phyloP scores from a whole-genome alignment of 805 yeast genomes.

The Nakazawaea pomicola region DNA sequence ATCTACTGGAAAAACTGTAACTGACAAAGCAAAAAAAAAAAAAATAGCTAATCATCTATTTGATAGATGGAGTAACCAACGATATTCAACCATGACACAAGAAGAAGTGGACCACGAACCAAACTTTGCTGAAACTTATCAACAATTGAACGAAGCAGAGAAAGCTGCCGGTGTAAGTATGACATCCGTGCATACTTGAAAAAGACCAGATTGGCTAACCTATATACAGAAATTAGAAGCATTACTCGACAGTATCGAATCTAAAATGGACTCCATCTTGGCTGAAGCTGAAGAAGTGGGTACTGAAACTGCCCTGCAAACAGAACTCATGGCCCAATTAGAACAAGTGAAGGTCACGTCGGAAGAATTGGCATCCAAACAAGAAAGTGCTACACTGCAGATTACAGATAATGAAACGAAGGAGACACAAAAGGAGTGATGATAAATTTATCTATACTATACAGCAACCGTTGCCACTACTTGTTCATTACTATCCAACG shows the following conservation, averaged over 20 bases:
- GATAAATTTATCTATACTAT: neutral
- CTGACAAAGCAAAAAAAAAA: neutral
- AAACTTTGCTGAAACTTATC: slow-evolving; percentile 49
- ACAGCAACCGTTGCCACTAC: neutral
- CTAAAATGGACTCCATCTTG: slow-evolving; percentile 54
- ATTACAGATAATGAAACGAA: neutral
- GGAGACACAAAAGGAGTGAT: neutral
- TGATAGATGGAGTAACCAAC: no score
- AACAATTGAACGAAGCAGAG: slow-evolving; percentile 65
- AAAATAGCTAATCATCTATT: neutral
- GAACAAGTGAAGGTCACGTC: no score
- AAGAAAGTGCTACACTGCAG: no score
- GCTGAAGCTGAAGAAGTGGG: slow-evolving; percentile 34
- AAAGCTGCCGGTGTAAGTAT: slow-evolving; percentile 45
- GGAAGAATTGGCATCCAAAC: no score
- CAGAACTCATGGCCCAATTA: no score
- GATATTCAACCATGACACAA: slow-evolving; percentile 26
- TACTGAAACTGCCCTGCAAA: neutral
- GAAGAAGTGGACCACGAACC: slow-evolving; percentile 24
- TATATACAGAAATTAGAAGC: slow-evolving; percentile 42
- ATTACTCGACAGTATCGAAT: slow-evolving; percentile 61
- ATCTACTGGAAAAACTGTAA: neutral
- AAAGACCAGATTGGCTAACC: neutral
- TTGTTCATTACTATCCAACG: no score
- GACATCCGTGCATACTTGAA: neutral